Base-by-base conservation (phyloP, 257 asterid species). In the Rhazya stricta region DNA sequence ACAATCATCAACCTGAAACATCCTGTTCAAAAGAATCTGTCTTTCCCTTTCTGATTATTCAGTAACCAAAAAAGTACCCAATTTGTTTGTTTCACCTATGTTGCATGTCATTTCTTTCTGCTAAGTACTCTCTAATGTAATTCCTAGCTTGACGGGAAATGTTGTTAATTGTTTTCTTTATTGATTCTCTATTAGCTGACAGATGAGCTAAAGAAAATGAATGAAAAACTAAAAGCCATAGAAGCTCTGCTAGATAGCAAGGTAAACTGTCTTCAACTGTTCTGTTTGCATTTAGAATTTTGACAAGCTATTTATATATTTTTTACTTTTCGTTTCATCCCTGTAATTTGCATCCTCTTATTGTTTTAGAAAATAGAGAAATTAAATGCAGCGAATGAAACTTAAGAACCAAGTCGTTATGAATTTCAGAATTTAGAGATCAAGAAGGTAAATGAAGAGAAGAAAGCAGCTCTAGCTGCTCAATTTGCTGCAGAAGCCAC, bases 401-500 rank as follows among this genome's bases (percentile, higher is more conserved):
- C 48, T 9, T 80, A 69, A 73, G 39, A 39, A 63, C 74, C 66
- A 76, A 72, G 67, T 84, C 53, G n/a, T 79, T 79, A 56, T 27
- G 63, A 76, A 46, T 83, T 81, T 81, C 89, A 94, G 98, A 91
- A 90, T 83, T 90, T 94, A 72, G 97, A 94, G 81, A 82, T 89
- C 43, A 94, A 89, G 88, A 94, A 86, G 84, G 77, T 86, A 77
- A 90, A 88, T 84, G 98, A 94, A 82, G 98, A 93, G 87, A 93
- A 87, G 80, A 93, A 86, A 81, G 85, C 90, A 63, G 90, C 96
- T 62, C 71, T 90, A 79, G 92, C 98, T 46, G 96, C 92, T 72
- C 98, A 93, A 83, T 91, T 86, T 85, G 96, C 97, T 88, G 97
- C 94, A 53, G 98, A 94, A 86, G 97, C 98, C 71, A 94, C 97